phyloP scores from a whole-genome alignment of 2,329 filamentous ascomycete species.

The Diaporthe caulivora region DNA sequence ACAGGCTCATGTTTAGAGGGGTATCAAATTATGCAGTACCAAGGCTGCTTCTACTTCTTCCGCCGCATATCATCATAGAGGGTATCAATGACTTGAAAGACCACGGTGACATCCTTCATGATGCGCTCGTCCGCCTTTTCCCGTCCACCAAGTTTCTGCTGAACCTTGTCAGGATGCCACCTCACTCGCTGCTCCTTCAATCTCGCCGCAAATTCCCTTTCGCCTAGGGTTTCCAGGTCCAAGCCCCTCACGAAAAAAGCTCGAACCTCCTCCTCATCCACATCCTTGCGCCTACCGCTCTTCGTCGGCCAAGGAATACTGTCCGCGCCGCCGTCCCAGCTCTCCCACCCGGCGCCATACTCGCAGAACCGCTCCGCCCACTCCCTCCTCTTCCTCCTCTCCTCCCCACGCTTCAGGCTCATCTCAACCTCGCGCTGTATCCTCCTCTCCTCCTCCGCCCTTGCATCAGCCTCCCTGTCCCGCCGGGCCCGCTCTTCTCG shows the following conservation, averaged over 20 bases:
- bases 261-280: slow-evolving; percentile 71
- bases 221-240: slow-evolving; percentile 57
- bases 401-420: slow-evolving; percentile 75
- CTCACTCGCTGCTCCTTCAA: slow-evolving; percentile 89
- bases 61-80: slow-evolving; percentile 76
- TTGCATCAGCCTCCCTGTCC: slow-evolving; percentile 57
- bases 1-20: background rate
- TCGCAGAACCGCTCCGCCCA: slow-evolving; percentile 73
- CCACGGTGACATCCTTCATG: slow-evolving; percentile 84
- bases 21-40: background rate
- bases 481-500: slow-evolving; percentile 74
- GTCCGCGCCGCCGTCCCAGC: slow-evolving; percentile 59
- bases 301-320: slow-evolving; percentile 79
- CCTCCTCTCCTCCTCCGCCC: slow-evolving; percentile 51
- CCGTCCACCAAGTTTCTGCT: slow-evolving; percentile 83
- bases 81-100: slow-evolving; percentile 90
- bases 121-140: slow-evolving; percentile 79
- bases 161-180: slow-evolving; percentile 98
- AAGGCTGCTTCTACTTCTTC: slow-evolving; percentile 45
- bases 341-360: slow-evolving; percentile 75
- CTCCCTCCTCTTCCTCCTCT: slow-evolving; percentile 66
- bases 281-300: slow-evolving; percentile 67
- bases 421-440: slow-evolving; percentile 77
- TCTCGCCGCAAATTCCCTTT: slow-evolving; percentile 58
- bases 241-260: slow-evolving; percentile 73